phyloP scores from a whole-genome alignment of 257 asterid species.

The Solanum habrochaites region DNA sequence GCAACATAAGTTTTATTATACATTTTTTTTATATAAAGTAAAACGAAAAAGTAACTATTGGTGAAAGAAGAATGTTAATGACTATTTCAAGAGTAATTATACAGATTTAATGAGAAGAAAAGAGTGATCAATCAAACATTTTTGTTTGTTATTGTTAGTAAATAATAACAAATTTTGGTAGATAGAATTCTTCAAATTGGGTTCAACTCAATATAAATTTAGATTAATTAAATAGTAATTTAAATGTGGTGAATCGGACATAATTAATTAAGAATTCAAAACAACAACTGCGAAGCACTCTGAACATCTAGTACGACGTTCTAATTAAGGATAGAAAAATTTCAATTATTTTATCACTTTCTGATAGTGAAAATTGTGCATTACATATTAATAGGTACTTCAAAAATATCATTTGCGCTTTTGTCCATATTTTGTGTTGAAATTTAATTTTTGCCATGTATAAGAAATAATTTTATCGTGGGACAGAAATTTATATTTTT shows the following conservation, averaged over 20 bases:
- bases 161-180: not conserved
- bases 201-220: not conserved
- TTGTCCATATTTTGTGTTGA: not conserved
- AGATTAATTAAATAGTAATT: too few relatives aligned
- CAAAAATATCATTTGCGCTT: not conserved
- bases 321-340: not conserved
- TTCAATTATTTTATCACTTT: not conserved
- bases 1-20: too few relatives aligned
- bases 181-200: not conserved
- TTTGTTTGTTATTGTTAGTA: not conserved
- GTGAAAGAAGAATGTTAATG: too few relatives aligned
- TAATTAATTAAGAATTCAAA: too few relatives aligned
- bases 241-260: too few relatives aligned
- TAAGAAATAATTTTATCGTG: too few relatives aligned
- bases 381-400: not conserved
- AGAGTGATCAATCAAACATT: not conserved
- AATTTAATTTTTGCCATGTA: not conserved
- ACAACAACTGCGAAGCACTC: too few relatives aligned
- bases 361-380: too few relatives aligned
- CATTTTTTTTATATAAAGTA: too few relatives aligned
- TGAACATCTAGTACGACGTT: not conserved
- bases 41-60: too few relatives aligned
- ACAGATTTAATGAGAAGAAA: not conserved
- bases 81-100: too few relatives aligned
- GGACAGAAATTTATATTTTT: not conserved